Evolutionary conservation across 257 asterid species (phyloP).

Genomic region (Scutellaria barbata): DNA sequence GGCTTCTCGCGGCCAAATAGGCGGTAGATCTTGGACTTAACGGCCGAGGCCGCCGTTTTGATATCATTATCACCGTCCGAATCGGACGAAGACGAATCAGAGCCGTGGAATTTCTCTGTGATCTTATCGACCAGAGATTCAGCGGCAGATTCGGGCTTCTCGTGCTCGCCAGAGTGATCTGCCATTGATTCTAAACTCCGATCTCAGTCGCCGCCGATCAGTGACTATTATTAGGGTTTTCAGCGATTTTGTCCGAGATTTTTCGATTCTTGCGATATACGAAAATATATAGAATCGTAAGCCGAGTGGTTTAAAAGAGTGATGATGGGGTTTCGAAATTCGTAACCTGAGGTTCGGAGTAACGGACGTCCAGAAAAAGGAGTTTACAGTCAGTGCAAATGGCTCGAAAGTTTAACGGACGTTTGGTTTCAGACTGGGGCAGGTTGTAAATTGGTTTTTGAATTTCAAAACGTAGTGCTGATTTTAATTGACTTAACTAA

Average conservation of each 20-base stretch:
- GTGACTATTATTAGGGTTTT: conserved; percentile 9
- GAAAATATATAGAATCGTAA: conserved; percentile 21
- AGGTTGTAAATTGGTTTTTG: conserved; percentile 5
- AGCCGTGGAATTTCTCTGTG: conserved; percentile 57
- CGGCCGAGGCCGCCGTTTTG: conserved; percentile 51
- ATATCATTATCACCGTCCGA: conserved; percentile 59
- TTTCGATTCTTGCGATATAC: conserved; percentile 16
- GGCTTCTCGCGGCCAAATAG: conserved; percentile 80
- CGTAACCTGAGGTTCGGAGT: conserved; percentile 48
- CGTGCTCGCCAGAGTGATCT: conserved; percentile 60
- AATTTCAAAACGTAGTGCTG: background rate
- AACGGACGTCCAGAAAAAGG: conserved; percentile 36
- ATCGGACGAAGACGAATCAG: conserved; percentile 73
- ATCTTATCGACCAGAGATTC: conserved; percentile 69
- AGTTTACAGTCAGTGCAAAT: conserved; percentile 1
- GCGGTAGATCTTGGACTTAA: conserved; percentile 76
- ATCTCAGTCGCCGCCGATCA: conserved; percentile 44
- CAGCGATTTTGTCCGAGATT: conserved; percentile 26
- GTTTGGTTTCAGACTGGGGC: conserved; percentile 25
- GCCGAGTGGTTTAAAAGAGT: conserved; percentile 12
- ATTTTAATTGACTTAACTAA: background rate
- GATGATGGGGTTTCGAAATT: conserved; percentile 33
- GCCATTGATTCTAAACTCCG: conserved; percentile 61
- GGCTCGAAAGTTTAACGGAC: conserved; percentile 33
- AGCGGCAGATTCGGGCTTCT: conserved; percentile 53